Conservation (phyloP, 805 yeast genomes). For the Candida sphagnicola region DNA sequence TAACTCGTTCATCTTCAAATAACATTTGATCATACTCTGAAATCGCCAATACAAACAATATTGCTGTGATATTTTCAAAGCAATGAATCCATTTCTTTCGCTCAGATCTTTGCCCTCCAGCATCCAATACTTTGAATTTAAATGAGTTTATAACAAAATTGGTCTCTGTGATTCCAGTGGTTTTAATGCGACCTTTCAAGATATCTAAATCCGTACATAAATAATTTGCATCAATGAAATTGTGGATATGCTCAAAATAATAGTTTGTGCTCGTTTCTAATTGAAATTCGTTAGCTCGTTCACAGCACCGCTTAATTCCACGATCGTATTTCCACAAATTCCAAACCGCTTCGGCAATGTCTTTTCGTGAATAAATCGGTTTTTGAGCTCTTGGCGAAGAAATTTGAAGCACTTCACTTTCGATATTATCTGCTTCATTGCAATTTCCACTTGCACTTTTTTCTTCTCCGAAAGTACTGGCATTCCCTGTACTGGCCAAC, state of each 20-base stretch:
- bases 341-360: conserved; percentile 67
- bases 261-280: conserved; percentile 79
- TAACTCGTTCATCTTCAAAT: conserved; percentile 85
- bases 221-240: conserved; percentile 62
- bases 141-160: conserved; percentile 62
- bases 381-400: conserved; percentile 8
- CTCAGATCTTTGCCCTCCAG: conserved; percentile 94
- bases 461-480: conserved; percentile 19
- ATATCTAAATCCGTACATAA: conserved; percentile 79
- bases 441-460: not conserved
- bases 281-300: conserved; percentile 72
- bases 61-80: conserved; percentile 84
- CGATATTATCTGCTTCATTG: not conserved
- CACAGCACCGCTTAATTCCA: conserved; percentile 60
- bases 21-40: conserved; percentile 90
- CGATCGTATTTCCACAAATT: conserved; percentile 66
- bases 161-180: conserved; percentile 93
- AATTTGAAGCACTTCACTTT: conserved; percentile 7
- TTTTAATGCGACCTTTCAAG: conserved; percentile 84
- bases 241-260: conserved; percentile 70
- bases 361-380: conserved; percentile 28
- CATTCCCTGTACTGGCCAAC: conserved; percentile 50
- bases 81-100: conserved; percentile 94
- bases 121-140: conserved; percentile 79
- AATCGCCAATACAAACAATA: conserved; percentile 83